Percentiles rank a stretch among this genome's conserved stretches.
Evolutionary conservation across 805 yeast genomes (phyloP).

Genomic region (Metahyphopichia silvanorum): DNA sequence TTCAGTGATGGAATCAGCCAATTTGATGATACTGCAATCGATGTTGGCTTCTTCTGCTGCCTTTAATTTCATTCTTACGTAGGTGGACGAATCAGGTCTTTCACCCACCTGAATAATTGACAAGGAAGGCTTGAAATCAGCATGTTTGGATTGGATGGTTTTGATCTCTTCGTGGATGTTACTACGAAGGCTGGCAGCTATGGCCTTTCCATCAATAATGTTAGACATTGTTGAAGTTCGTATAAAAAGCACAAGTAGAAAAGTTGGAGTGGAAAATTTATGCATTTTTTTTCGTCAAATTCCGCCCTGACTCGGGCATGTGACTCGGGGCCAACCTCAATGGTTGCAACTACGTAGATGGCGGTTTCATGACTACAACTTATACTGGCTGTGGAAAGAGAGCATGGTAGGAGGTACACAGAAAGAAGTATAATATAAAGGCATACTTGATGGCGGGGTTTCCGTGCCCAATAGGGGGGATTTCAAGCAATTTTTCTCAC

Average conservation of each 20-base stretch:
- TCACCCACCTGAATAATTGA: conserved; percentile 75
- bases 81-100: conserved; percentile 77
- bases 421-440: too few relatives aligned
- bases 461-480: neutral
- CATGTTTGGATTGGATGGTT: conserved; percentile 39
- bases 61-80: conserved; percentile 75
- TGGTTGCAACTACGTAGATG: neutral
- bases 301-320: conserved; percentile 1
- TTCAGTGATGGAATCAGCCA: conserved; percentile 57
- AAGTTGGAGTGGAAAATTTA: too few relatives aligned
- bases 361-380: too few relatives aligned
- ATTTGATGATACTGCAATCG: conserved; percentile 54
- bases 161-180: conserved; percentile 39
- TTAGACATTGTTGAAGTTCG: too few relatives aligned
- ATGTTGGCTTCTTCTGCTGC: conserved; percentile 74
- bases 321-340: neutral
- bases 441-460: neutral
- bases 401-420: too few relatives aligned
- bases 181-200: conserved; percentile 38
- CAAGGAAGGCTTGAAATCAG: conserved; percentile 61
- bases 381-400: too few relatives aligned
- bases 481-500: neutral
- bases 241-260: too few relatives aligned
- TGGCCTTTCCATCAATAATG: conserved; percentile 43
- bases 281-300: too few relatives aligned